Evolutionary conservation across 495 filamentous ascomycete species (phyloP).

Genomic region (Hypoxylon rickii): DNA sequence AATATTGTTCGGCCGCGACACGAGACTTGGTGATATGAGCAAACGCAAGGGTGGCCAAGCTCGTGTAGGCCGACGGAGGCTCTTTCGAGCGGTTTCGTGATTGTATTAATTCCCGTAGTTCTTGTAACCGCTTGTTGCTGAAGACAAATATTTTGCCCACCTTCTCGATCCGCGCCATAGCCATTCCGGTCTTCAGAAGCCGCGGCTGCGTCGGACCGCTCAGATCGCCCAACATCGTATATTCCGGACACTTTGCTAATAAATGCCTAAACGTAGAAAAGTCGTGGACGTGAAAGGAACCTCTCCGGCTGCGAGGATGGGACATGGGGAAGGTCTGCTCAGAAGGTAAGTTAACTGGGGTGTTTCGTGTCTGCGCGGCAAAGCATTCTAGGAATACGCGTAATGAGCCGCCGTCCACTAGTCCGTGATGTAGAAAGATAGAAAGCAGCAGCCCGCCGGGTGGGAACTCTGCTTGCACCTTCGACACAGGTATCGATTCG

Average conservation of each 20-base stretch:
- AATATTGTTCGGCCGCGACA: slow-evolving; percentile 24
- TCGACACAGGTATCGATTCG: slow-evolving; percentile 37
- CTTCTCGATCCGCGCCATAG: slow-evolving; percentile 35
- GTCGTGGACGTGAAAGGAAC: slow-evolving; percentile 22
- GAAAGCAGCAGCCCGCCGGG: slow-evolving; percentile 41
- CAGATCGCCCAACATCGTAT: slow-evolving; percentile 33
- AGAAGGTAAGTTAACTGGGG: slow-evolving; percentile 21
- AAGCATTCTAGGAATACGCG: slow-evolving; percentile 58
- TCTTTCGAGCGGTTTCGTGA: slow-evolving; percentile 19
- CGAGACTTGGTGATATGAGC: slow-evolving; percentile 37
- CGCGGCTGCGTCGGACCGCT: slow-evolving; percentile 39
- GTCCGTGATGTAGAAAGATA: slow-evolving; percentile 42
- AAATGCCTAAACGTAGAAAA: slow-evolving; percentile 23
- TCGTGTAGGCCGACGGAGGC: slow-evolving; percentile 38
- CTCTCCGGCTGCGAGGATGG: slow-evolving; percentile 20
- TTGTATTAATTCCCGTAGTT: slow-evolving; percentile 33
- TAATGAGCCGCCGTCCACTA: slow-evolving; percentile 49
- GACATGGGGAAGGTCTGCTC: slow-evolving; percentile 33
- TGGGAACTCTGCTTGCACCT: slow-evolving; percentile 38
- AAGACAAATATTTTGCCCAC: slow-evolving; percentile 45
- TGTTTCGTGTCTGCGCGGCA: slow-evolving; percentile 34
- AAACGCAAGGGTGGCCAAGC: slow-evolving; percentile 39
- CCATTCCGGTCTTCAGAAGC: slow-evolving; percentile 20
- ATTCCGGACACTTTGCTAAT: slow-evolving; percentile 38
- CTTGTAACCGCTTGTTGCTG: slow-evolving; percentile 26